Percentiles rank a stretch among this genome's conserved stretches.
Evolutionary conservation across 106 monocot genomes (phyloP).

Genomic region (Dendrobium huoshanense): DNA sequence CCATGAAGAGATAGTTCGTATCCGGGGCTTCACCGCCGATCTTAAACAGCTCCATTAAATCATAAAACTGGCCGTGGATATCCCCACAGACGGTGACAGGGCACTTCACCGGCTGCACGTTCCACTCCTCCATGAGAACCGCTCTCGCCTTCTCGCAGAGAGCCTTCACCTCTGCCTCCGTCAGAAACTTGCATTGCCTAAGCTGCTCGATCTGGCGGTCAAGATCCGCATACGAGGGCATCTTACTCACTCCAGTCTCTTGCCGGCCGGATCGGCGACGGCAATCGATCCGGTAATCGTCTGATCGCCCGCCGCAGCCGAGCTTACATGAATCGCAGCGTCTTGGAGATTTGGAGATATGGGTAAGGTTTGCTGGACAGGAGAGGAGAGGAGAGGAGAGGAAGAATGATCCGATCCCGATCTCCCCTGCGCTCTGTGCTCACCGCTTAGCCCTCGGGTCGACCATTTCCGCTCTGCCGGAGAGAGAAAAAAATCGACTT

Average conservation of each 20-base stretch:
- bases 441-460: not conserved
- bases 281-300: not conserved
- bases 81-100: conserved; percentile 75
- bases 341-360: not conserved
- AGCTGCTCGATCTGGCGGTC: conserved; percentile 85
- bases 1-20: conserved; percentile 82
- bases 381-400: not conserved
- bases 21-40: conserved; percentile 71
- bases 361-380: conserved; percentile 3
- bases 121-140: conserved; percentile 73
- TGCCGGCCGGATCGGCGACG: not conserved
- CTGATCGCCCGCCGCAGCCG: conserved; percentile 1
- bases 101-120: conserved; percentile 69
- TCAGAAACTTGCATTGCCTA: conserved; percentile 59
- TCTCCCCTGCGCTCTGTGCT: not conserved
- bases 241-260: conserved; percentile 5
- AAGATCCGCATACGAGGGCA: conserved; percentile 69
- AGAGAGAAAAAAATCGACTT: not conserved
- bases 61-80: conserved; percentile 73
- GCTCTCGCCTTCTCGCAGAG: conserved; percentile 70
- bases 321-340: not conserved
- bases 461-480: not conserved
- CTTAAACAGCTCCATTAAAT: conserved; percentile 61
- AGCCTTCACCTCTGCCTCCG: conserved; percentile 72
- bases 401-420: not conserved